Base-by-base conservation (phyloP, 148 eudicot genomes). In the Amaranthus palmeri region DNA sequence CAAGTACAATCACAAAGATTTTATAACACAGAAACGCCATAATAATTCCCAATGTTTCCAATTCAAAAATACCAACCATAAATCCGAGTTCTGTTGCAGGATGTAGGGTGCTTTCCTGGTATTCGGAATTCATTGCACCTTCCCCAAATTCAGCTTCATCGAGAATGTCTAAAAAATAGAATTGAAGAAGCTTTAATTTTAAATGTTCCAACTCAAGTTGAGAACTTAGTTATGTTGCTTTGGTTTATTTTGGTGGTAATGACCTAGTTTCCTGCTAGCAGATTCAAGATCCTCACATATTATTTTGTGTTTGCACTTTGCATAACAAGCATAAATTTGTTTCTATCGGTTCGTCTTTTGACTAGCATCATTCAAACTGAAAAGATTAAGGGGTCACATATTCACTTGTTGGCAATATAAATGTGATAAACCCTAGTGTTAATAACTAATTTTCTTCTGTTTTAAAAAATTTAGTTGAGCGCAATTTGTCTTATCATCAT, bases 61-160 rank as follows among this genome's bases (percentile, higher is more conserved):
- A 25, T 57, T 44, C 54, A 58, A 67, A 53, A 75, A 42, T 48
- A 81, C 89, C 45, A 57, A 90, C 98, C 96, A 81, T 77, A 74
- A 93, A 72, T 18, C 90, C 90, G 70, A 91, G 92, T 55, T 82
- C 84, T 53, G 80, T 71, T 67, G 98, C 95, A 78, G 86, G 55
- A 74, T 72, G 82, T 7, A 81, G 14, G 47, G 76, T 54, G 12
- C 57, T 74, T 75, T 90, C 98, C 71, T 87, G 83, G 76, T 84
- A 81, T 69, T 87, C 86, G 59, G 44, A 12, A n/a, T 72, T 56
- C 47, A 10, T 47, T 13, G 78, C 78, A 78, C 49, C 79, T 61
- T 83, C 79, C 76, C 87, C 91, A 70, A 89, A 88, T 82, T 93
- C 98, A 54, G 70, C 85, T 73, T 83, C 83, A 75, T 91, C 82